Evolutionary conservation across 495 filamentous ascomycete species (phyloP), one percentile per base, ranked within the genome.

Genomic region (Trichoderma virens): DNA sequence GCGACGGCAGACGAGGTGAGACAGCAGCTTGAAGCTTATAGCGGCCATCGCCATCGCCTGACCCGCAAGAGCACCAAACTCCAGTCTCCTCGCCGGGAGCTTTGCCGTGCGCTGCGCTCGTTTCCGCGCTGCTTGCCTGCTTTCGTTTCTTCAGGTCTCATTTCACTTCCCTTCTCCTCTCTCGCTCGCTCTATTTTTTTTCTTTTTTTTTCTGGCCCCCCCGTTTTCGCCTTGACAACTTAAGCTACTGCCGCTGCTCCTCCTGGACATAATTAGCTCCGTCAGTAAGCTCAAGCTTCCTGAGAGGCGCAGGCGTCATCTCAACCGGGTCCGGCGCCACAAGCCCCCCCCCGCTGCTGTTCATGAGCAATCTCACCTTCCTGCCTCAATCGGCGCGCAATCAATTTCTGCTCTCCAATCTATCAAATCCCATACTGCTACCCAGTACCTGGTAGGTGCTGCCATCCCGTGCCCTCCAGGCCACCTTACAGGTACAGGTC

Each of bases 291-390:
- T 56, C 51, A 30, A 27, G 51, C 51, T 28, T 28, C 51, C 8
- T 9, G 9, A 56, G 51, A 56, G 51, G 51, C 51, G 51, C 51
- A 56, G 51, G 27, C 47, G 47, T 56, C 47, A 56, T 56, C 47
- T 56, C 51, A 56, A 31, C 51, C 51, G 51, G 51, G 51, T 56
- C 51, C 51, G 51, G 51, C 51, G 51, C 51, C 18, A 56, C 23
- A 56, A 9, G 11, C 23, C 27, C 43, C 43, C 18, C 43, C 8
- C 18, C 2, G 16, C n/a, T 51, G n/a, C 41, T 45, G 41, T 45
- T 7, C 45, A 25, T 30, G 51, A 56, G 51, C 51, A 56, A 56
- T 28, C 23, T 28, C 23, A 56, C 51, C 51, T 14, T 9, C 45
- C 45, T 25, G 45, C n/a, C 45, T 41, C 38, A 41, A 16, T 11